These are phyloP conservation scores for Limonium bicolor DNA, from an alignment of 148 eudicot species.

Conservation along the genomic window DNA sequence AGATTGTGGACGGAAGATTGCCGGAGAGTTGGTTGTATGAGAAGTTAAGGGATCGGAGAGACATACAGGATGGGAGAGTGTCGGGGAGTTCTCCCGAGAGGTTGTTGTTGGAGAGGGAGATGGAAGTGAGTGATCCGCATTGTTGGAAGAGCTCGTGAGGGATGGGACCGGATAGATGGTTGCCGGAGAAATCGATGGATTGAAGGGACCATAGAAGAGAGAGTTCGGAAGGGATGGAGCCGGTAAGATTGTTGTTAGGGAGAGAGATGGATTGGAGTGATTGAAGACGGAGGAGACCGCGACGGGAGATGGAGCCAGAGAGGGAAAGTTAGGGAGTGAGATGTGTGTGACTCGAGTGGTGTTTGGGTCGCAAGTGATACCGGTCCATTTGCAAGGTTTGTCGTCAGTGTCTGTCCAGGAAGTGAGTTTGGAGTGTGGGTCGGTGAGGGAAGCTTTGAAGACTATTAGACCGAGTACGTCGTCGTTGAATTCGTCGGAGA, in stretches of 20 bases:
- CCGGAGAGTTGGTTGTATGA: conserved; percentile 60
- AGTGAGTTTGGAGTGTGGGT: conserved; percentile 39
- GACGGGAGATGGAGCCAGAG: conserved; percentile 50
- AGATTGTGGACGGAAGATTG: conserved; percentile 32
- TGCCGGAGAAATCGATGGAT: conserved; percentile 44
- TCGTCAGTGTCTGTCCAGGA: conserved; percentile 71
- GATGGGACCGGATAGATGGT: conserved; percentile 43
- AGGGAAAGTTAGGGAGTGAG: conserved; percentile 34
- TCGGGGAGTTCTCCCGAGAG: conserved; percentile 54
- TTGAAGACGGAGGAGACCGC: conserved; percentile 35
- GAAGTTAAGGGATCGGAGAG: conserved; percentile 35
- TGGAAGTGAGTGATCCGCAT: conserved; percentile 43
- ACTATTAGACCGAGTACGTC: conserved; percentile 70
- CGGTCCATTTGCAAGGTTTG: conserved; percentile 56
- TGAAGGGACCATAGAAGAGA: conserved; percentile 36
- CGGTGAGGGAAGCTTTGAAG: conserved; percentile 51
- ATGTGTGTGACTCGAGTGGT: conserved; percentile 40
- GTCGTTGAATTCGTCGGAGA: conserved; percentile 42
- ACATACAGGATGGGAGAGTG: conserved; percentile 43
- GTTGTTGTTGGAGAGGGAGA: conserved; percentile 48
- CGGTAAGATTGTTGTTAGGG: conserved; percentile 45
- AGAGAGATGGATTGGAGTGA: conserved; percentile 32
- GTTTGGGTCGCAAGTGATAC: conserved; percentile 37
- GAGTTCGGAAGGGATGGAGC: conserved; percentile 42
- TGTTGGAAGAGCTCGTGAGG: conserved; percentile 55